Evolutionary conservation across 2,329 filamentous ascomycete genomes (phyloP), one percentile per base, ranked within the genome.

Genomic region (Xylaria sp.): DNA sequence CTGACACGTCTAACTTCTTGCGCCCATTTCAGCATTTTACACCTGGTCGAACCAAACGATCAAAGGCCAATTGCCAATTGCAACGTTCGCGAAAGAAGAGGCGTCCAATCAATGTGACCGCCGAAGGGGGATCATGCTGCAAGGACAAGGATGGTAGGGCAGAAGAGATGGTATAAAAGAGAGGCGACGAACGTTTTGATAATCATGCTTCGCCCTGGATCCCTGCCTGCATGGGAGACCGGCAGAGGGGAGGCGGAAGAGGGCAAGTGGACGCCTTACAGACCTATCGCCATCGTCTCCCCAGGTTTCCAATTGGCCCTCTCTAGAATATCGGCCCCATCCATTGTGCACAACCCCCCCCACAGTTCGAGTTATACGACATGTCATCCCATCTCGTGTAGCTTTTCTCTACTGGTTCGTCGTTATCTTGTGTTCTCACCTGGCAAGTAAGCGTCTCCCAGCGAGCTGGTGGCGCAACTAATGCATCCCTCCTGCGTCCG

Each of bases 131-230:
- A 52, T 4, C 25, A 36, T 36, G 2, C 15, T 28, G 25, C 49
- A 52, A 31, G 52, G 31, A 23, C 31, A 56, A 20, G 31, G 52
- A 23, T 56, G 10, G 18, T 3, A 36, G 31, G 52, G 15, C 20
- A 5, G 31, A 36, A 10, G 33, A 10, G 33, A 39, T 12, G 52
- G 13, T 56, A 39, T 23, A 39, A 56, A 55, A 10, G 31, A 18
- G 23, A 20, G 52, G 28, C 28, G 52, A 33, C 20, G 51, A 54
- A 54, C 25, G 28, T 23, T 54, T 36, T 55, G 52, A 55, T 55
- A 12, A 36, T 55, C 12, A 18, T 6, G 15, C 8, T 36, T 36
- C 28, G 15, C 18, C 18, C 28, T 10, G 31, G 23, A 52, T 31
- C 49, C 25, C 49, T 52, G 49, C n/a, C 31, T 31, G 51, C 8